phyloP scores from a whole-genome alignment of 805 yeast species.

The Yarrowia hollandica region DNA sequence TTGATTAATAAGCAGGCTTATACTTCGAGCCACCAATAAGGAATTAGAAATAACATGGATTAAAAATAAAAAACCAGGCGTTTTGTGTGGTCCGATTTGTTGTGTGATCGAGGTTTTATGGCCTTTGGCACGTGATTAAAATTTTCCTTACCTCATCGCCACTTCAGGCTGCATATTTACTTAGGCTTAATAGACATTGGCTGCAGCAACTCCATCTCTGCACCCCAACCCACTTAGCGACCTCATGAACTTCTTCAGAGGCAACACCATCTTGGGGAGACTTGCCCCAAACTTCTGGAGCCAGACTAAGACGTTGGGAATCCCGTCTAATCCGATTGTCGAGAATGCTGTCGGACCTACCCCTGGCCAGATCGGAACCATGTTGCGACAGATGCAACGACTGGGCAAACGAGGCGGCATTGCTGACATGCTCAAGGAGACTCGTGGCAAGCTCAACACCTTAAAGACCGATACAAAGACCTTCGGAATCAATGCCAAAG shows the following conservation, averaged over 20 bases:
- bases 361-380: conserved; percentile 16
- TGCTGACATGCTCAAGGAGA: conserved; percentile 21
- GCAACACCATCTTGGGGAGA: conserved; percentile 5
- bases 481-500: background rate
- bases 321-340: background rate
- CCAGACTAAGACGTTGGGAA: background rate
- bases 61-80: too few relatives aligned
- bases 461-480: background rate
- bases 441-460: background rate
- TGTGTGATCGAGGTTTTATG: too few relatives aligned
- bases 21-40: too few relatives aligned
- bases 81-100: too few relatives aligned
- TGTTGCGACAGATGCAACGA: conserved; percentile 17
- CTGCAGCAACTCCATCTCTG: conserved; percentile 2
- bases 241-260: conserved; percentile 14
- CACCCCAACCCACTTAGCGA: background rate
- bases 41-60: too few relatives aligned
- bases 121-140: too few relatives aligned
- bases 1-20: background rate
- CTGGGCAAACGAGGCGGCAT: conserved; percentile 20
- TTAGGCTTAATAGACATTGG: background rate
- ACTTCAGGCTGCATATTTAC: background rate
- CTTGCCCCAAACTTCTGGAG: conserved; percentile 19
- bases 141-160: background rate
- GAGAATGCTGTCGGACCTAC: background rate